A percentile compares a stretch with the other conserved stretches of the same genome.
Evolutionary conservation across 2,329 filamentous ascomycete genomes (phyloP).

Genomic region (Neoascochyta sp.): DNA sequence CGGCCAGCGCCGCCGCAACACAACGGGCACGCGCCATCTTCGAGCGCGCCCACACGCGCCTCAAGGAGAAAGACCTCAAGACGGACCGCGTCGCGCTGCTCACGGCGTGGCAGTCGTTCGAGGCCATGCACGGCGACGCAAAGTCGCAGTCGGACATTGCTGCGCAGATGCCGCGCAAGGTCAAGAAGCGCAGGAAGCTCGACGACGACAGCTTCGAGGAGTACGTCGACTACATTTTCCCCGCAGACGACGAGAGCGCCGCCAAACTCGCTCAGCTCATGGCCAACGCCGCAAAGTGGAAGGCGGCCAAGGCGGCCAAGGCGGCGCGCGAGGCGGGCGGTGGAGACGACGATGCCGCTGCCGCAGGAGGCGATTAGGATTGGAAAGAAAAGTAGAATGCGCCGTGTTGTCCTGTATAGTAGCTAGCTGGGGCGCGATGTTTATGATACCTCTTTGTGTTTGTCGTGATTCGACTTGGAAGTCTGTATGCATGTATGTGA

Average conservation of each 20-base stretch:
- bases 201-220: constrained; percentile 95
- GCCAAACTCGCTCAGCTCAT: constrained; percentile 80
- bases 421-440: no score
- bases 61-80: constrained; percentile 87
- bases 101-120: constrained; percentile 89
- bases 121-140: constrained; percentile 72
- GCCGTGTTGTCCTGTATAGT: no score
- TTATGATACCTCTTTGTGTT: no score
- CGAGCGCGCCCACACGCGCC: constrained; percentile 75
- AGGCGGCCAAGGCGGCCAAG: constrained; percentile 51
- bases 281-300: constrained; percentile 85
- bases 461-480: no score
- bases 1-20: constrained; percentile 80
- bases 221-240: constrained; percentile 96
- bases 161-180: constrained; percentile 87
- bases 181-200: constrained; percentile 86
- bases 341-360: neutral
- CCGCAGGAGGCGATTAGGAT: no score
- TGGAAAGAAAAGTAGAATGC: no score
- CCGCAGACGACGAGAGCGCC: constrained; percentile 83
- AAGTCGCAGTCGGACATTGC: constrained; percentile 79
- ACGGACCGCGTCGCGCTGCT: constrained; percentile 90
- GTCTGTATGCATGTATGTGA: no score
- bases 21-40: constrained; percentile 77
- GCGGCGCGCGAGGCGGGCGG: constrained; percentile 5